Evolutionary conservation across 805 yeast genomes (phyloP).

Genomic region (Maudiozyma barnettii): DNA sequence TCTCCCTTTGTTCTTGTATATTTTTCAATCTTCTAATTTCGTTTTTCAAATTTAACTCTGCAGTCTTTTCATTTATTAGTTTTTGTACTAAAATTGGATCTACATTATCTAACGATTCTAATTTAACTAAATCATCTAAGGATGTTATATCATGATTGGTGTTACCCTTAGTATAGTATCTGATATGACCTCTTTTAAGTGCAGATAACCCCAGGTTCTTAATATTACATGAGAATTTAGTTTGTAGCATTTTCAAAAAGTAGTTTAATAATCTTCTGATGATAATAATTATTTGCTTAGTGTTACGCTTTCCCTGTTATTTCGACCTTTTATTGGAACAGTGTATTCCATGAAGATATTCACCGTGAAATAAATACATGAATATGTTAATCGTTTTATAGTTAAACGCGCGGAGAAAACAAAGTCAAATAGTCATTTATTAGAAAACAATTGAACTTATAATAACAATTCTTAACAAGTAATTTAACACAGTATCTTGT

Average conservation of each 20-base stretch:
- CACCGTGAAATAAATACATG: no score
- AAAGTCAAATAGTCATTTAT: no score
- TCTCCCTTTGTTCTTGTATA: conserved; percentile 15
- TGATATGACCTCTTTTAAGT: neutral
- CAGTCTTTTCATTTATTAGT: conserved; percentile 25
- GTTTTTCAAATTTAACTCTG: conserved; percentile 21
- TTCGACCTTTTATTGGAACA: no score
- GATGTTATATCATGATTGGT: conserved; percentile 9
- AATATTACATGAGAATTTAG: neutral
- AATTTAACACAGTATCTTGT: no score
- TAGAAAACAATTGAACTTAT: no score
- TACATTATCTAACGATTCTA: conserved; percentile 24
- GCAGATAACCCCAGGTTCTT: neutral
- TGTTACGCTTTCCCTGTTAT: no score
- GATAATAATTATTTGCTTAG: no score
- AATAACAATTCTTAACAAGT: no score
- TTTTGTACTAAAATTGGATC: conserved; percentile 26
- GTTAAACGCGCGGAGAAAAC: no score
- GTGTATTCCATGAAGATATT: no score
- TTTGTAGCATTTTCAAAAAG: neutral
- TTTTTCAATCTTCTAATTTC: conserved; percentile 22
- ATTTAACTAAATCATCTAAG: conserved; percentile 26
- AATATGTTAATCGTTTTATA: no score
- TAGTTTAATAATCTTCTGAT: neutral
- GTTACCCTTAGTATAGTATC: neutral